Base-by-base conservation (phyloP, 768 basidiomycete genomes). In the Tylopilus rubrobrunneus region DNA sequence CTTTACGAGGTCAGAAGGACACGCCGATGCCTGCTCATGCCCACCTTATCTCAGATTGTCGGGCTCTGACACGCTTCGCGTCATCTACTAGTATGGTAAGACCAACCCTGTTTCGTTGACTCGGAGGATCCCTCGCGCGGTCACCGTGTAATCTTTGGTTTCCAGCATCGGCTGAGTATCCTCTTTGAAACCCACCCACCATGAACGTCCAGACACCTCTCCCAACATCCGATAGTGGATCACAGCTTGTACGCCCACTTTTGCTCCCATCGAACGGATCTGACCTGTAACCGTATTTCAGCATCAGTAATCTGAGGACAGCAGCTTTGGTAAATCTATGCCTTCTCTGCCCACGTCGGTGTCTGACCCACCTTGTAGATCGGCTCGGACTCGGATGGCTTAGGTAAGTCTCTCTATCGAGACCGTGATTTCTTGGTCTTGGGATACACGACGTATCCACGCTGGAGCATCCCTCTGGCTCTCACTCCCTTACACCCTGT, bases 301-400 rank as follows among this genome's bases (percentile, higher is more conserved):
- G 89, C 43, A 92, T 92, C 53, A 91, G 90, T 9, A 92, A 92
- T 66, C 71, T 92, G 55, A 80, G 86, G 50, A 92, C 90, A 1
- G 90, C 91, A 41, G 90, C 91, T 10, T 71, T 93, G 58, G 79
- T 80, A 62, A 62, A 71, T 71, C 29, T 10, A 36, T 23, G 5
- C 14, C 7, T 45, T 52, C 31, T 12, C 10, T 51, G 12, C 34
- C 19, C 37, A 29, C 23, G 28, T 48, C 21, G 8, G 31, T n/a
- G 36, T 47, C 64, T 60, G 45, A 61, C 39, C 4, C 29, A 15
- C 34, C 33, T 31, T 48, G 33, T 54, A 82, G 68, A 78, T 92
- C 68, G 89, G 87, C 73, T 74, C 86, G 44, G 90, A 92, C 73
- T 74, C 86, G 44, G 90, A 92, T 70, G 90, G 89, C 31, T 92